These are phyloP conservation scores for Dothistroma pini DNA, from an alignment of 2,329 filamentous ascomycete genomes.

Conservation along the genomic window DNA sequence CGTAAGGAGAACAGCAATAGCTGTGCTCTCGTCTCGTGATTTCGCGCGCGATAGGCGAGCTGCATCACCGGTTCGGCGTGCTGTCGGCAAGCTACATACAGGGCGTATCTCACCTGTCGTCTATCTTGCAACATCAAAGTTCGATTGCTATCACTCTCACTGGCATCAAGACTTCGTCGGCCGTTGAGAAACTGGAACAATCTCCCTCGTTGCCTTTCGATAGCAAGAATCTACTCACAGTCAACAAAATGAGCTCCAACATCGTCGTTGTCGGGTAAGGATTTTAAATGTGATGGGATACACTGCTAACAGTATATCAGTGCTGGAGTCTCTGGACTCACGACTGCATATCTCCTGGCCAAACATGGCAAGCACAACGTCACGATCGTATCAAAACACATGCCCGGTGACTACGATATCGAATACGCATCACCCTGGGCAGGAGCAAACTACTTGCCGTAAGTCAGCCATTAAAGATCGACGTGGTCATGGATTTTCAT, in stretches of 20 bases:
- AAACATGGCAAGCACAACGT: constrained; percentile 54
- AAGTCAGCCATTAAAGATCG: constrained; percentile 9
- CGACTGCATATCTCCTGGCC: constrained; percentile 61
- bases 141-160: background rate
- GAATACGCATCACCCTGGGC: constrained; percentile 91
- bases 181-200: background rate
- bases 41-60: background rate
- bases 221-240: background rate
- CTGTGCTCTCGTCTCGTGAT: background rate
- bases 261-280: constrained; percentile 50
- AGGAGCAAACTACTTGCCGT: constrained; percentile 72
- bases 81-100: background rate
- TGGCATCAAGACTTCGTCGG: background rate
- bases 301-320: constrained; percentile 15
- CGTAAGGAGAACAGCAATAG: background rate
- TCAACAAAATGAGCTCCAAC: constrained; percentile 28
- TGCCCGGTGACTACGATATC: constrained; percentile 89
- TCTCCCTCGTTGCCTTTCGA: background rate
- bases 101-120: background rate
- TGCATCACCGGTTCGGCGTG: background rate
- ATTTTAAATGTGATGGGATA: background rate
- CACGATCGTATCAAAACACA: constrained; percentile 78
- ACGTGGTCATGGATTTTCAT: background rate
- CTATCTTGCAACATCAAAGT: background rate
- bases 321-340: constrained; percentile 63